Base-by-base conservation (phyloP, 2,329 filamentous ascomycete species). In the Colletotrichum eleusines region DNA sequence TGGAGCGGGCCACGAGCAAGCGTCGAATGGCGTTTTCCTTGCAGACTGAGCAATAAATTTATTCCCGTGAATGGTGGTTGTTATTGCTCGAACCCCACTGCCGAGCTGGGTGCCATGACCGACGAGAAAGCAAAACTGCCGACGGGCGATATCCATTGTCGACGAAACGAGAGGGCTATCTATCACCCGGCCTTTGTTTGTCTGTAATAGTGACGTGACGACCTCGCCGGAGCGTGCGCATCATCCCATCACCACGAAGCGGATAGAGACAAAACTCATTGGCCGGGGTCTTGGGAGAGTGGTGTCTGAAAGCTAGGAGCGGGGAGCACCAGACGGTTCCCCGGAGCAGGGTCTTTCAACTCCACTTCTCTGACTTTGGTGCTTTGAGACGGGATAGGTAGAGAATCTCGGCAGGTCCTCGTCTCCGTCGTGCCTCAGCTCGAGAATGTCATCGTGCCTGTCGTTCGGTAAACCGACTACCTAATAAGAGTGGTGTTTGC, bases 401-500 rank as follows among this genome's bases (percentile, higher is more conserved):
- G 20, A 59, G 8, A 9, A 38, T 28, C n/a, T 53, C 53, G 35
- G 9, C 44, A 59, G 50, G 28, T 11, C 40, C 38, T 33, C 7
- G 7, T n/a, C 23, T 28, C 28, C 14, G 28, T 23, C 23, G 51
- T 33, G 54, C 40, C 48, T 46, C n/a, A n/a, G n/a, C n/a, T n/a
- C n/a, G n/a, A n/a, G n/a, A n/a, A n/a, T n/a, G n/a, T n/a, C n/a
- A n/a, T n/a, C n/a, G n/a, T 33, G 54, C 40, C 48, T 46, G 53
- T 59, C 7, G 11, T 28, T 65, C 35, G 54, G 59, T 5, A 44
- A 6, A 51, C 26, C 55, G 40, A 42, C 48, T 48, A 50, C n/a
- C n/a, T n/a, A n/a, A n/a, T n/a, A 16, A 14, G 12, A 12, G 48
- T 42, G 66, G 62, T 54, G 44, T 42, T 44, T 53, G 7, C 48